Percentiles rank a stretch among this genome's conserved stretches.
Conservation (phyloP, 176 grass and related monocot species). For the Thinopyrum elongatum region DNA sequence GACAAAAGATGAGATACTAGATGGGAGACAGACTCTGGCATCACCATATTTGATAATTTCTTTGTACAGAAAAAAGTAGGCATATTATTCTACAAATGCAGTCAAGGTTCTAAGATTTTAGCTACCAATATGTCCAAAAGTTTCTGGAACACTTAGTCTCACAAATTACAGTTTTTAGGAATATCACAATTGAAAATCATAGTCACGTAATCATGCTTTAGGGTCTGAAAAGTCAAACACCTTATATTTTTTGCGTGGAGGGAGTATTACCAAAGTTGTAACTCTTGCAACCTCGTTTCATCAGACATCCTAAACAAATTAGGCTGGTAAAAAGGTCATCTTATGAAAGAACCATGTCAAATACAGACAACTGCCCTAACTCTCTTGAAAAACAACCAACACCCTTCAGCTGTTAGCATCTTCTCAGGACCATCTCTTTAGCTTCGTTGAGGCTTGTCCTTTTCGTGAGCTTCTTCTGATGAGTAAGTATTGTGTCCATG, state of each 20-base stretch:
- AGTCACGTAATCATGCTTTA: not conserved
- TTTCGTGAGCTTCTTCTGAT: not conserved
- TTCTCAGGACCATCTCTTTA: not conserved
- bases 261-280: not conserved
- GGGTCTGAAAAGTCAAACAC: not conserved
- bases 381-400: not conserved
- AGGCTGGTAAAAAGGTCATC: not conserved
- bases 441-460: not conserved
- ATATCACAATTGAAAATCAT: not conserved
- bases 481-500: not conserved
- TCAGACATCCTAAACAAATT: not conserved
- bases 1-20: not conserved
- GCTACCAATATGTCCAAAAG: not conserved
- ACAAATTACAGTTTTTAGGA: not conserved
- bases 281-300: not conserved
- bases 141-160: not conserved
- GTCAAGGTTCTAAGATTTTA: not conserved
- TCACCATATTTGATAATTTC: not conserved
- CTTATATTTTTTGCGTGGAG: not conserved
- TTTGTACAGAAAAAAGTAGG: not conserved
- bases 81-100: not conserved
- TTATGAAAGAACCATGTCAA: not conserved
- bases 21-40: not conserved
- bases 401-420: not conserved
- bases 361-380: not conserved